Evolutionary conservation across 257 asterid species (phyloP).

Genomic region (Striga asiatica): DNA sequence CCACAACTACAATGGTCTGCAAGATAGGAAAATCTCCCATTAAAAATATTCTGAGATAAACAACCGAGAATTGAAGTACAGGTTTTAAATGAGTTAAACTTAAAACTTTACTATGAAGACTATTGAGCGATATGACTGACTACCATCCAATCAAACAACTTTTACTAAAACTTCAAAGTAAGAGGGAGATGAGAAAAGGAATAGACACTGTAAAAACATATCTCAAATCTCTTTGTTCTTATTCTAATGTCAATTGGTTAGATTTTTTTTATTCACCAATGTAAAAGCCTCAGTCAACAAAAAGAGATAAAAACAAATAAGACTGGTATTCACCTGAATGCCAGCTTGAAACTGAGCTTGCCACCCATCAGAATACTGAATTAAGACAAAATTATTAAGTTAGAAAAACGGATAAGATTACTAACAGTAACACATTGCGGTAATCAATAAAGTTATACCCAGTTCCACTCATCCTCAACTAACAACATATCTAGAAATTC

Average conservation of each 20-base stretch:
- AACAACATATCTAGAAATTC: slow-evolving; percentile 3
- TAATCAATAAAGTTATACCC: slow-evolving; percentile 5
- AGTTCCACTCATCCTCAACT: slow-evolving; percentile 4
- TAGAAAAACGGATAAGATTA: slow-evolving; percentile 14
- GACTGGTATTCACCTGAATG: slow-evolving; percentile 48
- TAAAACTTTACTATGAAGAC: no score
- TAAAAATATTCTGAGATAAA: slow-evolving; percentile 6
- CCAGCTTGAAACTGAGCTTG: slow-evolving; percentile 83
- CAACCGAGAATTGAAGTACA: not conserved
- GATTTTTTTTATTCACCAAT: not conserved
- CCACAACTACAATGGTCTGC: slow-evolving; percentile 86
- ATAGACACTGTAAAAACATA: no score
- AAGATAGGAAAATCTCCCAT: slow-evolving; percentile 12
- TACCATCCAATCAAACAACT: no score
- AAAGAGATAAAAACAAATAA: not conserved
- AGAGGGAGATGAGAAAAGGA: no score
- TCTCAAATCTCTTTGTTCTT: not conserved
- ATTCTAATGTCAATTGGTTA: not conserved
- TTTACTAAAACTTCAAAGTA: no score
- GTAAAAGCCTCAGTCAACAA: slow-evolving; percentile 3
- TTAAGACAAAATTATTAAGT: slow-evolving; percentile 13
- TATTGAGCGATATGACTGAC: no score
- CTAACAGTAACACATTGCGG: not conserved
- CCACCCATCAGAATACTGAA: slow-evolving; percentile 66
- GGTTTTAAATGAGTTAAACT: no score